Evolutionary conservation across 2,329 filamentous ascomycete species (phyloP).

Genomic region (Bipolaris gigantea): DNA sequence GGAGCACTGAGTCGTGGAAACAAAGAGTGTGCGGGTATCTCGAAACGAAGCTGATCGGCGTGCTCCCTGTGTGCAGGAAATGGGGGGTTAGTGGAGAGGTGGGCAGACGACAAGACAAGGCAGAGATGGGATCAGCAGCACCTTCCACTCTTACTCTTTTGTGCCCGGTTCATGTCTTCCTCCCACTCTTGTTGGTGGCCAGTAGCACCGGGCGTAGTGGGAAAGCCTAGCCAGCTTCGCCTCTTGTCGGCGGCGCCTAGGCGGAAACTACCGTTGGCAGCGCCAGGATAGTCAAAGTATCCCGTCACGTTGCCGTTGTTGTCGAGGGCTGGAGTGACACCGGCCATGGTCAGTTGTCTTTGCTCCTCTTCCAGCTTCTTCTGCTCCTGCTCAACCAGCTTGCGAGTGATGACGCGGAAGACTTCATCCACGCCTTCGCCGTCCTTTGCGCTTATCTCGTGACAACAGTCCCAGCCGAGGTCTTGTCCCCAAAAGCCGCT

Average conservation of each 20-base stretch:
- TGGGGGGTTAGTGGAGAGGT: not conserved
- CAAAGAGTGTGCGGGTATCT: conserved; percentile 20
- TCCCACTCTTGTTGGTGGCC: conserved; percentile 39
- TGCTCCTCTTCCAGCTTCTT: conserved; percentile 57
- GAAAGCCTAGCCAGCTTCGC: conserved; percentile 67
- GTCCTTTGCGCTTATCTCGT: conserved; percentile 92
- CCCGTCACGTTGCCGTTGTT: conserved; percentile 40
- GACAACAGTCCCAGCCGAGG: conserved; percentile 93
- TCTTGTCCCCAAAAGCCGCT: conserved; percentile 89
- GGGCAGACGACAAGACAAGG: not conserved
- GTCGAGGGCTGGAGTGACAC: conserved; percentile 49
- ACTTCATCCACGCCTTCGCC: conserved; percentile 97
- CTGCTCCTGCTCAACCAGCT: conserved; percentile 73
- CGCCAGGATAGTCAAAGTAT: conserved; percentile 54
- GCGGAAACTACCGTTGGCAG: conserved; percentile 62
- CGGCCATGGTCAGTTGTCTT: conserved; percentile 47
- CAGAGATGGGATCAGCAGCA: conserved; percentile 33
- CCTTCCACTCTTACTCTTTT: conserved; percentile 40
- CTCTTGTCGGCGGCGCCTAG: conserved; percentile 63
- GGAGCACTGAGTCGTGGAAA: not conserved
- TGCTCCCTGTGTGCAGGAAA: not conserved
- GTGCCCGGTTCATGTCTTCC: conserved; percentile 34
- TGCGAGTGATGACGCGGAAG: conserved; percentile 85
- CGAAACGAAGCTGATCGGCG: conserved; percentile 13
- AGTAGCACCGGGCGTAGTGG: conserved; percentile 48